Evolutionary conservation across 1,284 basidiomycete species (phyloP).

Genomic region (Thecaphora frezii): DNA sequence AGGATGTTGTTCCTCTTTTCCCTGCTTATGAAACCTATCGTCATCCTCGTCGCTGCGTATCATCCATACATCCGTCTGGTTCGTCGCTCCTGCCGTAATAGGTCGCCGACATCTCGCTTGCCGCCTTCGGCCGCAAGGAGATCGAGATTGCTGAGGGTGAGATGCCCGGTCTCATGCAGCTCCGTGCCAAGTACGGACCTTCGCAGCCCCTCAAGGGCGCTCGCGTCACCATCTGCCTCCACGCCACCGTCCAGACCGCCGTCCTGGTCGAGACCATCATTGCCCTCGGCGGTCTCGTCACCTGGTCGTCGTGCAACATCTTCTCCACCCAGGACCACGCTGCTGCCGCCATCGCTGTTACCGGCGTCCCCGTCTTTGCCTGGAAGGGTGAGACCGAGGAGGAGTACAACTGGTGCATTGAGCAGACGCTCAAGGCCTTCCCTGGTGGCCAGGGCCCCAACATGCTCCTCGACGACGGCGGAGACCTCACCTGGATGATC

Average conservation of each 20-base stretch:
- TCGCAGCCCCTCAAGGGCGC: slow-evolving; percentile 89
- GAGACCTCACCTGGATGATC: slow-evolving; percentile 91
- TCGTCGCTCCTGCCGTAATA: slow-evolving; percentile 3
- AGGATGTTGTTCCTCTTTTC: too few species aligned
- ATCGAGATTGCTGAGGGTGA: slow-evolving; percentile 85
- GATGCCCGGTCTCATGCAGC: slow-evolving; percentile 58
- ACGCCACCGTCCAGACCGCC: slow-evolving; percentile 86
- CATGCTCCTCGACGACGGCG: slow-evolving; percentile 99
- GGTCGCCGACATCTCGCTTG: slow-evolving; percentile 83
- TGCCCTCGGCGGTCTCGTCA: slow-evolving; percentile 91
- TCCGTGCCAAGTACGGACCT: slow-evolving; percentile 69
- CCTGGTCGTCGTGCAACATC: slow-evolving; percentile 99
- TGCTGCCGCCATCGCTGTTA: slow-evolving; percentile 95
- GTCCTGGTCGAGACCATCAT: slow-evolving; percentile 66
- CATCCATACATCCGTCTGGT: not conserved
- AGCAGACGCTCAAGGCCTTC: slow-evolving; percentile 88
- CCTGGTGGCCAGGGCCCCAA: slow-evolving; percentile 78
- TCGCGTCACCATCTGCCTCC: slow-evolving; percentile 77
- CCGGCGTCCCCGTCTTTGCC: slow-evolving; percentile 95
- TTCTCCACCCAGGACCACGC: slow-evolving; percentile 99
- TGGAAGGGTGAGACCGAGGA: slow-evolving; percentile 99
- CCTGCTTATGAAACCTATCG: not conserved
- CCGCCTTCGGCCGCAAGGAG: slow-evolving; percentile 95
- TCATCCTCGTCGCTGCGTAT: too few species aligned
- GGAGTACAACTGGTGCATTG: slow-evolving; percentile 92